Conservation (phyloP, 2,329 filamentous ascomycete genomes). For the Aureobasidium uvarum region DNA sequence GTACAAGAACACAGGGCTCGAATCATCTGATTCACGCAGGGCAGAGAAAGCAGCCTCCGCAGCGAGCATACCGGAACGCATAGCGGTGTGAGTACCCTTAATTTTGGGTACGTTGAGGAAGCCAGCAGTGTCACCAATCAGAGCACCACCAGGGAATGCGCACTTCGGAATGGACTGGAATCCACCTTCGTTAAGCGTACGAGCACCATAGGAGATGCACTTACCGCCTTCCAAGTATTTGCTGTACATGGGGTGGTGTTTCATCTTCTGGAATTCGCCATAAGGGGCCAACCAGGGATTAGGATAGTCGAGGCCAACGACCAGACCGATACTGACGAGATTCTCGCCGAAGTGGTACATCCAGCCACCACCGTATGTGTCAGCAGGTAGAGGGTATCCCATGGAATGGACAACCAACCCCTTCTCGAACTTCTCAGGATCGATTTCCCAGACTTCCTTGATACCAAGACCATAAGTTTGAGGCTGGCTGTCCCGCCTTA, state of each 20-base stretch:
- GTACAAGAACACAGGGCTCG: conserved; percentile 81
- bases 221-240: conserved; percentile 90
- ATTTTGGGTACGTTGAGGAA: conserved; percentile 98
- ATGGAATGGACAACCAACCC: conserved; percentile 85
- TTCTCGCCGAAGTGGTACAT: conserved; percentile 99
- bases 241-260: conserved; percentile 90
- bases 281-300: conserved; percentile 98
- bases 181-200: conserved; percentile 88
- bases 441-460: conserved; percentile 97
- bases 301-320: conserved; percentile 89
- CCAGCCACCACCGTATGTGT: conserved; percentile 97
- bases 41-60: conserved; percentile 87
- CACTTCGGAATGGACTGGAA: conserved; percentile 98
- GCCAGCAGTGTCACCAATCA: conserved; percentile 94
- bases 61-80: conserved; percentile 96
- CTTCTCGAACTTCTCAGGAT: conserved; percentile 86
- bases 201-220: conserved; percentile 93
- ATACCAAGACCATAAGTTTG: conserved; percentile 94
- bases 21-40: conserved; percentile 53
- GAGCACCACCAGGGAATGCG: conserved; percentile 89
- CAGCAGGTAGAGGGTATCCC: conserved; percentile 82
- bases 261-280: conserved; percentile 96
- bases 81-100: conserved; percentile 96
- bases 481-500: conserved; percentile 82
- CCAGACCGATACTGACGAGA: conserved; percentile 85